A percentile compares a stretch with the other conserved stretches of the same genome.
Conservation (phyloP, 129 eudicot genomes). For the Lactuca sativa region DNA sequence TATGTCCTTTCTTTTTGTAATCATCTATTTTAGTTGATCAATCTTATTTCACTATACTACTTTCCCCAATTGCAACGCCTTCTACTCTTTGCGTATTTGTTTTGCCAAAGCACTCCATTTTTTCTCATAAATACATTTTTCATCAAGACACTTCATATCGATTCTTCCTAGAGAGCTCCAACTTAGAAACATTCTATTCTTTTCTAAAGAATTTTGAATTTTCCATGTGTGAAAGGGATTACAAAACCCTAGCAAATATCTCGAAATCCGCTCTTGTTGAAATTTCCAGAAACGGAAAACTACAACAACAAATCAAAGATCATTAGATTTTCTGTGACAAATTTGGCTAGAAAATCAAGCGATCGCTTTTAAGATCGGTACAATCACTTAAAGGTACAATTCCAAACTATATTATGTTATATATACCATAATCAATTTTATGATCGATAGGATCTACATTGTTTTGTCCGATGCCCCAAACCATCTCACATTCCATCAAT, state of each 20-base stretch:
- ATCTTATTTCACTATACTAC: neutral
- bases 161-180: neutral
- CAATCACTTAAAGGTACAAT: conserved; percentile 9
- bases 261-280: neutral
- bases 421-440: neutral
- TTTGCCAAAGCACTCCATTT: neutral
- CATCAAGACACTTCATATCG: neutral
- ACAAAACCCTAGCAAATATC: neutral
- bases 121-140: neutral
- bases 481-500: neutral
- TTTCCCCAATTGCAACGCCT: neutral
- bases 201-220: neutral
- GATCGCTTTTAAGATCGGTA: too few relatives aligned
- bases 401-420: neutral
- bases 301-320: neutral
- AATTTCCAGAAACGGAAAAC: neutral
- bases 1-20: neutral
- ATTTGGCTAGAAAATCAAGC: conserved; percentile 10
- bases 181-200: neutral
- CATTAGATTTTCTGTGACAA: neutral
- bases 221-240: neutral
- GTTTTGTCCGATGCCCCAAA: neutral
- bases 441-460: neutral
- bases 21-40: neutral
- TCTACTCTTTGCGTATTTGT: neutral